phyloP scores from a whole-genome alignment of 1,284 basidiomycete genomes.

The Cystobasidium slooffiae region DNA sequence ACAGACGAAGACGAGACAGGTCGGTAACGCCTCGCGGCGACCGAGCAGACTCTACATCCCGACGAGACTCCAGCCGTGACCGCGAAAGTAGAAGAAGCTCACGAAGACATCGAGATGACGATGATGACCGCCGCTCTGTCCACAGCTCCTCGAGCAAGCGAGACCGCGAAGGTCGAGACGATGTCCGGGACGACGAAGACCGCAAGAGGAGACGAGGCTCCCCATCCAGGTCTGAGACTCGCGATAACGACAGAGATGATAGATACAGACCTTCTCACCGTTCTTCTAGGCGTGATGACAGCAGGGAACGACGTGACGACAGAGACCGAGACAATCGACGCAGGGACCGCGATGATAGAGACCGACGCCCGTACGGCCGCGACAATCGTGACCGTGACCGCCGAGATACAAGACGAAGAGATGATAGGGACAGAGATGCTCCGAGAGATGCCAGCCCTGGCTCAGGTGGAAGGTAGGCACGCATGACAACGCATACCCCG shows the following conservation, averaged over 20 bases:
- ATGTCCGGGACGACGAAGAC: conserved; percentile 15
- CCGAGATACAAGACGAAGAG: conserved; percentile 24
- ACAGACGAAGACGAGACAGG: conserved; percentile 38
- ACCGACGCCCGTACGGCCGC: conserved; percentile 54
- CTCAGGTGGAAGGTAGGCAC: background rate
- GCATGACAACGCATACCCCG: background rate
- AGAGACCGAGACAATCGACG: conserved; percentile 55
- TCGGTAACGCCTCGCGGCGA: conserved; percentile 37
- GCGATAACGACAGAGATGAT: conserved; percentile 12
- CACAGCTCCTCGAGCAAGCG: conserved; percentile 43
- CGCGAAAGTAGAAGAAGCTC: conserved; percentile 35
- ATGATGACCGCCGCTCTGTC: conserved; percentile 26
- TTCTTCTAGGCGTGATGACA: conserved; percentile 38
- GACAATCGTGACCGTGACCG: conserved; percentile 52
- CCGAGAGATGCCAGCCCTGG: conserved; percentile 19
- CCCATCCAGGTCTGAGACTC: conserved; percentile 27
- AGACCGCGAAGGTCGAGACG: conserved; percentile 17
- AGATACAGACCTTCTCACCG: conserved; percentile 31
- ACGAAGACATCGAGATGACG: conserved; percentile 18
- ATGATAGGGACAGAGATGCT: conserved; percentile 9
- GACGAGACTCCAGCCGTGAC: background rate
- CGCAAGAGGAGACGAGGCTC: conserved; percentile 23
- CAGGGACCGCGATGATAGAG: conserved; percentile 59
- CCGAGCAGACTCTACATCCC: conserved; percentile 13
- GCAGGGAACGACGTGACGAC: conserved; percentile 43